phyloP scores from a whole-genome alignment of 495 filamentous ascomycete species.

The Xylaria bambusicola region DNA sequence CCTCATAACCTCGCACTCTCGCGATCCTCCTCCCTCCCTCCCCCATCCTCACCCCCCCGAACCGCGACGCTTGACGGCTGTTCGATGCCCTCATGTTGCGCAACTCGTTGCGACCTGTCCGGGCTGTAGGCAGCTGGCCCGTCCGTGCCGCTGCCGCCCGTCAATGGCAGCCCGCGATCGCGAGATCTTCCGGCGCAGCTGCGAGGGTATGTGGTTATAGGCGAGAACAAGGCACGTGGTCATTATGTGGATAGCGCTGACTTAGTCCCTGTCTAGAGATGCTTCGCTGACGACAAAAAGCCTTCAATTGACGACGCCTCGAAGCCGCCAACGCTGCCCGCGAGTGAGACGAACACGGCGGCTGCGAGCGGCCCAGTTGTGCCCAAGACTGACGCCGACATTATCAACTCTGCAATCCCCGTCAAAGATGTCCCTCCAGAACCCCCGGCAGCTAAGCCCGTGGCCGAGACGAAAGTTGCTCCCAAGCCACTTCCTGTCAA shows the following conservation, averaged over 20 bases:
- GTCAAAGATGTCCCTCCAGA: conserved; percentile 63
- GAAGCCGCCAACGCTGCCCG: conserved; percentile 57
- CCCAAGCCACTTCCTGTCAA: conserved; percentile 44
- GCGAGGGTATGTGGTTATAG: conserved; percentile 35
- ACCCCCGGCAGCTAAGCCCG: conserved; percentile 50
- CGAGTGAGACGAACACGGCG: conserved; percentile 56
- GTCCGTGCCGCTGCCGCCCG: conserved; percentile 45
- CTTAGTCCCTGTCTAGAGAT: conserved; percentile 44
- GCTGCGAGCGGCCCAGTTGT: conserved; percentile 51
- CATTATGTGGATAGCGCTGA: conserved; percentile 6
- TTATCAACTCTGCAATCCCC: conserved; percentile 56
- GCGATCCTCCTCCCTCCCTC: conserved; percentile 31
- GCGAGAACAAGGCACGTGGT: conserved; percentile 22
- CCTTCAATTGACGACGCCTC: conserved; percentile 49
- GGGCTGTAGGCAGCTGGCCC: conserved; percentile 54
- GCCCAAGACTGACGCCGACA: conserved; percentile 39
- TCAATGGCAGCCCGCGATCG: conserved; percentile 58
- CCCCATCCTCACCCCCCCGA: conserved; percentile 11
- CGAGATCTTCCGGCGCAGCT: conserved; percentile 30
- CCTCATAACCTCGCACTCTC: conserved; percentile 33
- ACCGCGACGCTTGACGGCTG: conserved; percentile 36
- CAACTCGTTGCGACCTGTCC: conserved; percentile 61
- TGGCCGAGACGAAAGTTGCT: conserved; percentile 10
- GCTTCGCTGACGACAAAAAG: conserved; percentile 60
- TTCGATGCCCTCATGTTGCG: conserved; percentile 68